phyloP scores from a whole-genome alignment of 2,329 filamentous ascomycete species.

The Plectosphaerella plurivora region DNA sequence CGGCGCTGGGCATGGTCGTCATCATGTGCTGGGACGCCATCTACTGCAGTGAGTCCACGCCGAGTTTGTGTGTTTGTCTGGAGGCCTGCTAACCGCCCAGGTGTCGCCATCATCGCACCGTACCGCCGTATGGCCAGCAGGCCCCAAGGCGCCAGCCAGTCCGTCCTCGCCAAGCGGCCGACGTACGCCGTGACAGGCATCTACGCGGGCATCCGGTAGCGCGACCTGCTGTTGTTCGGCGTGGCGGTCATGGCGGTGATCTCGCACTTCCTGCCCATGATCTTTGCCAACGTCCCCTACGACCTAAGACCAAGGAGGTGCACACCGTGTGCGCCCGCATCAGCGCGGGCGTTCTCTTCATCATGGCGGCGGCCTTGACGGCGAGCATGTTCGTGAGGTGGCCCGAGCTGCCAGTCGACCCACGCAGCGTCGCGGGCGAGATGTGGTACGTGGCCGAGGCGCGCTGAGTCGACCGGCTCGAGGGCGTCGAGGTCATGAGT shows the following conservation, averaged over 20 bases:
- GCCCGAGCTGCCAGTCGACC: slow-evolving; percentile 41
- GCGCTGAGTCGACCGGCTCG: slow-evolving; percentile 9
- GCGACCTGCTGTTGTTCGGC: slow-evolving; percentile 33
- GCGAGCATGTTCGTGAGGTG: slow-evolving; percentile 35
- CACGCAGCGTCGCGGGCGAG: slow-evolving; percentile 39
- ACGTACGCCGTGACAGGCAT: slow-evolving; percentile 43
- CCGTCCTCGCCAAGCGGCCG: slow-evolving; percentile 35
- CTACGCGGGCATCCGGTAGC: slow-evolving; percentile 26
- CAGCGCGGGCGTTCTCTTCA: slow-evolving; percentile 28
- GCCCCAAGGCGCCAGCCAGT: slow-evolving; percentile 27
- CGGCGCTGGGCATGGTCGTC: slow-evolving; percentile 32
- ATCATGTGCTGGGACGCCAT: slow-evolving; percentile 10
- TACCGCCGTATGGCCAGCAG: slow-evolving; percentile 33
- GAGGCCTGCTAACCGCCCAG: slow-evolving; percentile 22
- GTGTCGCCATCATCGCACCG: slow-evolving; percentile 38
- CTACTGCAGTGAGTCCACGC: slow-evolving; percentile 14
- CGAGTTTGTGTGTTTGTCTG: too few species aligned
- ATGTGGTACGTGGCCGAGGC: slow-evolving; percentile 34
- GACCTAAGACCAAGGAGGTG: slow-evolving; percentile 31
- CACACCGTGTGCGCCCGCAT: slow-evolving; percentile 36
- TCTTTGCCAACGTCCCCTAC: slow-evolving; percentile 44
- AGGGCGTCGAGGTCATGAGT: slow-evolving; percentile 7
- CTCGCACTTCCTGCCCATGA: slow-evolving; percentile 44
- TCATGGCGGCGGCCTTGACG: slow-evolving; percentile 36
- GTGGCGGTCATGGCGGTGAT: slow-evolving; percentile 38